phyloP scores from a whole-genome alignment of 805 yeast genomes.

The Cyberlindnera nakhonratchasimensis region DNA sequence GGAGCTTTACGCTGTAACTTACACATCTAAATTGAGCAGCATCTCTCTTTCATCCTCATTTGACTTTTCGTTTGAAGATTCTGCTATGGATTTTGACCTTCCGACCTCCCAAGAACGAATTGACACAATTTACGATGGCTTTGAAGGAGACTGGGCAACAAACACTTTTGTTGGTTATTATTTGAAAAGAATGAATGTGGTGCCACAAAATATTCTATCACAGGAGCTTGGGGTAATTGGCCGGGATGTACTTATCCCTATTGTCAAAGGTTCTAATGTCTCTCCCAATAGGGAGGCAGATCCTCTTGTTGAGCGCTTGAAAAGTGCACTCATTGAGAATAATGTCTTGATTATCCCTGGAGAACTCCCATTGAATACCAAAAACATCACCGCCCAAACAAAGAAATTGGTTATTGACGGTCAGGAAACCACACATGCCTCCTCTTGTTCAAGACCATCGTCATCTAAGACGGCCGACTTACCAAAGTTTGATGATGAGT shows the following conservation, averaged over 20 bases:
- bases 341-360: neutral
- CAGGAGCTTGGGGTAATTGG: constrained; percentile 2
- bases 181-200: neutral
- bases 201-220: neutral
- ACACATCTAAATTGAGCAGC: neutral
- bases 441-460: neutral
- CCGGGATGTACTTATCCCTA: neutral
- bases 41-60: neutral
- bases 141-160: constrained; percentile 1
- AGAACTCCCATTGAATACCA: neutral
- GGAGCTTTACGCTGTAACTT: neutral
- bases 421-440: neutral
- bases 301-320: neutral
- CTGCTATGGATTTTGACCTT: neutral
- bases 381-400: neutral
- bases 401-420: neutral
- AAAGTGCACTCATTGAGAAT: neutral
- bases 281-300: neutral
- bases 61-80: neutral
- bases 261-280: neutral
- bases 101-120: constrained; percentile 4
- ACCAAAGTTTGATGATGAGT: constrained; percentile 55
- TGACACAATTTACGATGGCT: constrained; percentile 1
- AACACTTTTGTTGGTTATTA: constrained; percentile 2
- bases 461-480: constrained; percentile 22